Evolutionary conservation across 1,284 basidiomycete genomes (phyloP), one percentile per base, ranked within the genome.

Genomic region (Fomitopsis schrenkii): DNA sequence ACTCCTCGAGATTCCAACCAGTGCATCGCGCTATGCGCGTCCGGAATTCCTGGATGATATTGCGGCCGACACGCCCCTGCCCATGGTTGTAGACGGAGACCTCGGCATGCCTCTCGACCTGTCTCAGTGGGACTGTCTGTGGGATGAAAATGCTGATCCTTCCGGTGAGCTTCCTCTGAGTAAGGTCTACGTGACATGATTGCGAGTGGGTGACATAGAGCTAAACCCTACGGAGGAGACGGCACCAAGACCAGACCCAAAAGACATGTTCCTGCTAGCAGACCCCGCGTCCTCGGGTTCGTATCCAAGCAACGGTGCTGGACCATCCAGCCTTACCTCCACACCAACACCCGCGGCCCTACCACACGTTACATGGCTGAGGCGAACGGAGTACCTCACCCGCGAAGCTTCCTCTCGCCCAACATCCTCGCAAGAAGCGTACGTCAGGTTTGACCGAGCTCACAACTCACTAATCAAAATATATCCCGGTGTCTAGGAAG

Each of bases 31-130:
- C 44, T 94, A 97, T 75, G 90, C 93, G 26, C 84, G 84, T 33
- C 91, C 93, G 17, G 88, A 91, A 68, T 95, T 95, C 68, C 82
- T 95, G 28, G 86, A 92, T 64, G 82, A 87, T 19, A 78, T 97
- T 46, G 90, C 91, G 1, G 86, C 88, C 55, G 91, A 92, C 53
- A 86, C 87, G 6, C 89, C 90, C 0, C 74, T 97, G 10, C 94
- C 95, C 0, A 94, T 98, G 92, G 89, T 97, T 62, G 89, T 97
- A 1, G 95, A 98, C 69, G 91, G 92, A 1, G 95, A 98, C 73
- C 90, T 90, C 70, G 95, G 95, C 1, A 96, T 98, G 94, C 94
- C 95, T 0, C 76, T 98, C 26, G 93, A 97, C 71, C 75, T 97
- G 55, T 89, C 91, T 26, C 82, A 83, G 62, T 95, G 87, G 81